phyloP scores from a whole-genome alignment of 495 filamentous ascomycete genomes.

The Penicillium manginii region DNA sequence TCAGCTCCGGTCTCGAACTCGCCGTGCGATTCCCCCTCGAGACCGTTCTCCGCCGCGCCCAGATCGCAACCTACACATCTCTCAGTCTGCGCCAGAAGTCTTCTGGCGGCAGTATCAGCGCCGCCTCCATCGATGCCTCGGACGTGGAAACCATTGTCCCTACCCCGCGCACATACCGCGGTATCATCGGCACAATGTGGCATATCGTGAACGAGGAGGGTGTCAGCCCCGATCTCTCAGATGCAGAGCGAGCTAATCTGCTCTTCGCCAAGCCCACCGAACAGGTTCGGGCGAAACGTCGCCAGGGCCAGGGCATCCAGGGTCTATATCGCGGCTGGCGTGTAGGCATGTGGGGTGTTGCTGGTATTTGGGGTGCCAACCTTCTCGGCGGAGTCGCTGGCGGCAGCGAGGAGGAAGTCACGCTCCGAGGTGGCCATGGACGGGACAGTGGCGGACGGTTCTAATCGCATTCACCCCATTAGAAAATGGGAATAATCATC shows the following conservation, averaged over 20 bases:
- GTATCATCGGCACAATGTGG: constrained; percentile 87
- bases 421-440: constrained; percentile 31
- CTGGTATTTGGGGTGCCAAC: constrained; percentile 80
- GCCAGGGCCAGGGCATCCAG: constrained; percentile 74
- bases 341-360: constrained; percentile 92
- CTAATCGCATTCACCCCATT: constrained; percentile 14
- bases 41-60: constrained; percentile 85
- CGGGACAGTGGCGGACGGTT: constrained; percentile 42
- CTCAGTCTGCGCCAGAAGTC: constrained; percentile 58
- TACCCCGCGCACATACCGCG: constrained; percentile 64
- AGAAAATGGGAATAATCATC: neutral
- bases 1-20: constrained; percentile 75
- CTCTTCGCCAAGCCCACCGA: constrained; percentile 38
- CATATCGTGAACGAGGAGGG: constrained; percentile 85
- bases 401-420: constrained; percentile 40
- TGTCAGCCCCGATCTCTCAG: constrained; percentile 37
- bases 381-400: constrained; percentile 56
- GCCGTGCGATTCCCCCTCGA: constrained; percentile 87
- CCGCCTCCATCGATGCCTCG: constrained; percentile 45
- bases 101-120: constrained; percentile 42
- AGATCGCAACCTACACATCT: constrained; percentile 67
- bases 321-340: constrained; percentile 94
- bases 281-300: constrained; percentile 44
- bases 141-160: constrained; percentile 75
- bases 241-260: constrained; percentile 41